Conservation (phyloP, 2,329 filamentous ascomycete species). For the Colletotrichum godetiae region DNA sequence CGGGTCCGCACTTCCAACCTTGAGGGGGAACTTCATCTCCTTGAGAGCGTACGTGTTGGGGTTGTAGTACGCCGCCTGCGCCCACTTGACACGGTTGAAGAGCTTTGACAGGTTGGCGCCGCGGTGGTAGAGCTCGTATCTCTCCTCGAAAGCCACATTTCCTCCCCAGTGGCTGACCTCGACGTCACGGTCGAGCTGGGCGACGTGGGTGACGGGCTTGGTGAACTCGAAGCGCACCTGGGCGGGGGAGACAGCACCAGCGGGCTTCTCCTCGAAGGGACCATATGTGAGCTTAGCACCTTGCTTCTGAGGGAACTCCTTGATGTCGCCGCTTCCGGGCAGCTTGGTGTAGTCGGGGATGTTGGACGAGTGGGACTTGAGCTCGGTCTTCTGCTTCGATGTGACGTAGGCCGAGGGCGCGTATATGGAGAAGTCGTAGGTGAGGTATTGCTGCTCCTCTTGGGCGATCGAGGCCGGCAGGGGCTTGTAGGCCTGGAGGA, state of each 20-base stretch:
- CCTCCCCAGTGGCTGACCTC: constrained; percentile 99
- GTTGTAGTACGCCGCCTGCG: constrained; percentile 78
- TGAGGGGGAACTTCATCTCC: constrained; percentile 83
- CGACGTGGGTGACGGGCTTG: constrained; percentile 86
- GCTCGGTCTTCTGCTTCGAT: constrained; percentile 94
- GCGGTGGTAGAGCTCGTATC: constrained; percentile 88
- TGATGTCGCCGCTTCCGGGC: constrained; percentile 66
- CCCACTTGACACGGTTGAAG: constrained; percentile 83
- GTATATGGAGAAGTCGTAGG: constrained; percentile 88
- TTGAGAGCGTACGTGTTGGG: constrained; percentile 82
- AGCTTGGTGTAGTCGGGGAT: constrained; percentile 89
- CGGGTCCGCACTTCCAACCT: constrained; percentile 82
- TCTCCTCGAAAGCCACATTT: constrained; percentile 94
- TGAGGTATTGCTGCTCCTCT: constrained; percentile 85
- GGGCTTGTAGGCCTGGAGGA: constrained; percentile 82
- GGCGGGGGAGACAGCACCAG: constrained; percentile 78
- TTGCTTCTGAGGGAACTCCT: constrained; percentile 78
- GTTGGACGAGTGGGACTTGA: constrained; percentile 84
- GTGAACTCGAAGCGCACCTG: constrained; percentile 94
- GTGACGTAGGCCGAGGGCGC: constrained; percentile 85
- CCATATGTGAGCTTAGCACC: constrained; percentile 91
- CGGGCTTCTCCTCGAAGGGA: constrained; percentile 84
- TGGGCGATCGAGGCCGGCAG: constrained; percentile 88
- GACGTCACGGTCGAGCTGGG: constrained; percentile 85
- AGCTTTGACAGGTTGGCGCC: constrained; percentile 81